phyloP scores from a whole-genome alignment of 768 basidiomycete genomes.

The Lactifluus volemus region DNA sequence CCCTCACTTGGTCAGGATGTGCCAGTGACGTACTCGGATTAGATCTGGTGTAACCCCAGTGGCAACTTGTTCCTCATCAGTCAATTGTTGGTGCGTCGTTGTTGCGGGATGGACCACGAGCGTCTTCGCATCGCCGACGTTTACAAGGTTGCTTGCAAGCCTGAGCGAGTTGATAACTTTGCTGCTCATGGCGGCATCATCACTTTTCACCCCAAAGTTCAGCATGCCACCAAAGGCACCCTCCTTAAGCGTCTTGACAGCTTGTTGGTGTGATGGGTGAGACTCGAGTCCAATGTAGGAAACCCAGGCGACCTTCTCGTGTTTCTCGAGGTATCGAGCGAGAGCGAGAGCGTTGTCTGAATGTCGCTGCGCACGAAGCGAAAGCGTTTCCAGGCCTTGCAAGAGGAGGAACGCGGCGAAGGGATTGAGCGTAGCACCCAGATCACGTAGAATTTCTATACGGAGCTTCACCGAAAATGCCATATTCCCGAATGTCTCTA shows the following conservation, averaged over 20 bases:
- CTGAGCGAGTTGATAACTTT: constrained; percentile 58
- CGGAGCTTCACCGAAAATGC: constrained; percentile 63
- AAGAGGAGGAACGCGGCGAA: constrained; percentile 67
- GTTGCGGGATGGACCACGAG: constrained; percentile 71
- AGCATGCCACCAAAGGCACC: constrained; percentile 63
- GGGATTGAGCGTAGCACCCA: constrained; percentile 59
- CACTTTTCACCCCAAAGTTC: constrained; percentile 68
- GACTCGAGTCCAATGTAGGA: constrained; percentile 61
- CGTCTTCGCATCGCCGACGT: constrained; percentile 70
- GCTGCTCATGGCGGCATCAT: constrained; percentile 37
- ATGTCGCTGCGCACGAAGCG: constrained; percentile 62
- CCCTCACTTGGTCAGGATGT: neutral
- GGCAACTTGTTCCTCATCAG: constrained; percentile 46
- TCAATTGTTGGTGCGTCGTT: constrained; percentile 69
- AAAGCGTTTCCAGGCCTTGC: constrained; percentile 74
- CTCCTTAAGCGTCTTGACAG: constrained; percentile 44
- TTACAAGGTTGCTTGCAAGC: constrained; percentile 64
- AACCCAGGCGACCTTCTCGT: constrained; percentile 67
- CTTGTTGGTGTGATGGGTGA: constrained; percentile 54
- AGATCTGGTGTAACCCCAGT: constrained; percentile 62
- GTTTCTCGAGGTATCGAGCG: constrained; percentile 51
- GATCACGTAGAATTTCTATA: constrained; percentile 52
- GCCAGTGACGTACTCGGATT: constrained; percentile 34
- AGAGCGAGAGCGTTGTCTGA: constrained; percentile 60
- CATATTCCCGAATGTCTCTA: constrained; percentile 53